Percentiles rank a stretch among this genome's conserved stretches.
These are phyloP conservation scores for Zangia roseola DNA, from an alignment of 768 basidiomycete genomes.

Conservation along the genomic window DNA sequence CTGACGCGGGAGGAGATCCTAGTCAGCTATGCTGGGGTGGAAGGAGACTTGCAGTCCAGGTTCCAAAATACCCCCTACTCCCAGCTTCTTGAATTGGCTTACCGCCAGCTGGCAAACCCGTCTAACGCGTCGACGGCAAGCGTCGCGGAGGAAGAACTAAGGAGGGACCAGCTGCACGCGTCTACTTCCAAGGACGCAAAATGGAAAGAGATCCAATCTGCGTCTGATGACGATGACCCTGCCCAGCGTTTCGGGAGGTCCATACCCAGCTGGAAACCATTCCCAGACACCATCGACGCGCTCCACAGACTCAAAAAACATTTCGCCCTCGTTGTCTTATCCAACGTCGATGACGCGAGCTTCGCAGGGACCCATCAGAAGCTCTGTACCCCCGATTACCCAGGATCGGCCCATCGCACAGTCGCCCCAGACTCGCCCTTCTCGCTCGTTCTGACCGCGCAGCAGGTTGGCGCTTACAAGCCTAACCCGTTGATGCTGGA, in stretches of 20 bases:
- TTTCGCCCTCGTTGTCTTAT: conserved; percentile 71
- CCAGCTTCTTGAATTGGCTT: conserved; percentile 51
- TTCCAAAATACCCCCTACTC: conserved; percentile 60
- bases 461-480: conserved; percentile 74
- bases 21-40: conserved; percentile 48
- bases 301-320: conserved; percentile 57
- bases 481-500: conserved; percentile 49
- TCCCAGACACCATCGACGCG: conserved; percentile 63
- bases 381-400: conserved; percentile 32
- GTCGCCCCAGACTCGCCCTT: conserved; percentile 53
- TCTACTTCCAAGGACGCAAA: conserved; percentile 7
- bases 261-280: conserved; percentile 60
- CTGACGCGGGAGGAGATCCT: conserved; percentile 41
- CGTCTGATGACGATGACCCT: conserved; percentile 8
- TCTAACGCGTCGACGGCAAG: conserved; percentile 38
- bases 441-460: conserved; percentile 64
- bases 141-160: conserved; percentile 15
- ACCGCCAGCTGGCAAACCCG: conserved; percentile 32
- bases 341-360: conserved; percentile 69
- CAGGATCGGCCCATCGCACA: conserved; percentile 38
- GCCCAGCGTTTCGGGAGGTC: conserved; percentile 59
- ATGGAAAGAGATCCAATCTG: too few relatives aligned
- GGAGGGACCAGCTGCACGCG: conserved; percentile 19
- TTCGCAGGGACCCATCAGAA: conserved; percentile 59
- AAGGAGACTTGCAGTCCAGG: conserved; percentile 56